phyloP scores from a whole-genome alignment of 441 rosid species.

The Syzygium malaccense region DNA sequence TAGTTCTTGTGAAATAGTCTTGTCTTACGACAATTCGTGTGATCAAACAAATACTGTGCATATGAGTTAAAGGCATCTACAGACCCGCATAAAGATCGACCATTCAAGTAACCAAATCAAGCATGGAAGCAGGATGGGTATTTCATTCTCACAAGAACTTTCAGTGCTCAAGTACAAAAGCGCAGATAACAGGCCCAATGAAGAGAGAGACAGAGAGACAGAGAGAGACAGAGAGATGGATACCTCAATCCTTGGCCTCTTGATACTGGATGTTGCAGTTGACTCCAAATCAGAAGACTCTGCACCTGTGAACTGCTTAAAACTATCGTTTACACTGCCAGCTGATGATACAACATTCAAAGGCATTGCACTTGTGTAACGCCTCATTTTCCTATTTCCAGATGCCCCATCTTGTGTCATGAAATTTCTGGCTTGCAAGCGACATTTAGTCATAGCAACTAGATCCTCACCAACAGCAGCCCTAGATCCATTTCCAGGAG shows the following conservation, averaged over 20 bases:
- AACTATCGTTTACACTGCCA: slow-evolving; percentile 1
- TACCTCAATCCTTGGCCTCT: slow-evolving; percentile 10
- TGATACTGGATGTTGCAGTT: slow-evolving; percentile 8
- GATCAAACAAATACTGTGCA: background rate
- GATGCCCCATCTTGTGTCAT: slow-evolving; percentile 1
- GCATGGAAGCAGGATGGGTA: background rate
- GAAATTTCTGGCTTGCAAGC: slow-evolving; percentile 5
- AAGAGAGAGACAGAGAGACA: background rate
- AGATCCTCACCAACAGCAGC: slow-evolving; percentile 15
- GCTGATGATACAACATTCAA: slow-evolving; percentile 4
- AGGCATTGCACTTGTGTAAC: slow-evolving; percentile 10
- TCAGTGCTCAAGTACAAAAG: background rate
- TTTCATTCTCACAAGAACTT: background rate
- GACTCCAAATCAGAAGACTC: slow-evolving; percentile 12
- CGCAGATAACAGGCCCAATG: background rate
- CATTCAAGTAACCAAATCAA: background rate
- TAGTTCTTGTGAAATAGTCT: background rate
- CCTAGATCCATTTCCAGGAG: slow-evolving; percentile 9
- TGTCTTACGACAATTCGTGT: background rate
- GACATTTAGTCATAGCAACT: slow-evolving; percentile 11
- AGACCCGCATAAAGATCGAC: background rate
- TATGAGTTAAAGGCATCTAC: background rate
- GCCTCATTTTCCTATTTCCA: slow-evolving; percentile 7
- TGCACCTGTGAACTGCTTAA: slow-evolving; percentile 2
- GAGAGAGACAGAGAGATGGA: background rate